Evolutionary conservation across 2,329 filamentous ascomycete genomes (phyloP).

Genomic region (Ramularia endophylla): DNA sequence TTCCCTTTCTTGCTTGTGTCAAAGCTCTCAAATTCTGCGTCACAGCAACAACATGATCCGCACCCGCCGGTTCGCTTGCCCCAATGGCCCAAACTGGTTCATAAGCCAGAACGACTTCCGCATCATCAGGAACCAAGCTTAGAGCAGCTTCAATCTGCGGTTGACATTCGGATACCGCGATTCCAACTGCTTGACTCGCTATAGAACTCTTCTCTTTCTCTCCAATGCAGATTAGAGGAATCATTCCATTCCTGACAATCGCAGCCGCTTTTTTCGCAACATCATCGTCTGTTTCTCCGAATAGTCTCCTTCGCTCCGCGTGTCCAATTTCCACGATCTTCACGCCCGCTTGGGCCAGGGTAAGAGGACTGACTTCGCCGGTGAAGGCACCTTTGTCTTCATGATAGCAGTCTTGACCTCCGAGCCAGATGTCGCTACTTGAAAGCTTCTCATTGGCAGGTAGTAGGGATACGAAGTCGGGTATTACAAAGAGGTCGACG

Average conservation of each 20-base stretch:
- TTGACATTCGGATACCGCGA: slow-evolving; percentile 60
- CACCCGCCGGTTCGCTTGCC: slow-evolving; percentile 61
- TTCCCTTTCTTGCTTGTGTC: slow-evolving; percentile 47
- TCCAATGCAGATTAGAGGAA: slow-evolving; percentile 75
- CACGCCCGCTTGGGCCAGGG: slow-evolving; percentile 62
- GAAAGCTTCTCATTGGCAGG: slow-evolving; percentile 42
- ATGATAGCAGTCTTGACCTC: slow-evolving; percentile 70
- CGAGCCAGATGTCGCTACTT: slow-evolving; percentile 52
- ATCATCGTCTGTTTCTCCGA: slow-evolving; percentile 66
- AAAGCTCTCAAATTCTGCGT: slow-evolving; percentile 58
- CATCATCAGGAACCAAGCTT: slow-evolving; percentile 52
- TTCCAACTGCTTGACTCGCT: slow-evolving; percentile 46
- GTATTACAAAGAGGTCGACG: slow-evolving; percentile 69
- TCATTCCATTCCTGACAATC: slow-evolving; percentile 61
- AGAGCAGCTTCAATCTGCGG: slow-evolving; percentile 62
- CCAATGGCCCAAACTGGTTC: slow-evolving; percentile 90
- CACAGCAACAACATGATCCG: slow-evolving; percentile 67
- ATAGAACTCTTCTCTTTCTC: slow-evolving; percentile 51
- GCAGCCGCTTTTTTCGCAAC: slow-evolving; percentile 66
- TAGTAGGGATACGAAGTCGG: slow-evolving; percentile 67
- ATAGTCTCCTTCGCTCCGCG: slow-evolving; percentile 67
- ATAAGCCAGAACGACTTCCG: slow-evolving; percentile 73
- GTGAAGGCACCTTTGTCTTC: slow-evolving; percentile 69
- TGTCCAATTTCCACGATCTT: slow-evolving; percentile 73
- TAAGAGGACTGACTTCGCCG: slow-evolving; percentile 66